Base-by-base conservation (phyloP, 169 alveolate genomes). In the Cryptosporidium ryanae region DNA sequence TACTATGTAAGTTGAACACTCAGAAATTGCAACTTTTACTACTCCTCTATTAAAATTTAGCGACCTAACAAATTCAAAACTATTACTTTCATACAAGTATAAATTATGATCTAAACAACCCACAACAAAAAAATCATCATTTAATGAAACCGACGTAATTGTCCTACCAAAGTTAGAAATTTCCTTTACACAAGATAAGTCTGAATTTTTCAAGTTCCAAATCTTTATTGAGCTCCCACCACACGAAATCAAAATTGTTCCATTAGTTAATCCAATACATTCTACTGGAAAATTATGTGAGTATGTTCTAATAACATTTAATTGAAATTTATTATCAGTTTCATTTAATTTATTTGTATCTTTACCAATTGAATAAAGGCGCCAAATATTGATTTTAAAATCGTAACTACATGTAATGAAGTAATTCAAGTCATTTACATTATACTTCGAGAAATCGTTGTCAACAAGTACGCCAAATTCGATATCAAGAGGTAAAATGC, bases 51-150 rank as follows among this genome's bases (percentile, higher is more conserved):
- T 55, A 46, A 34, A 61, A 76, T 59, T 38, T 43, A 76, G 59
- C 18, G 87, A 76, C 21, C 71, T 49, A 1, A 76, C 25, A 25
- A 76, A 55, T 34, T 61, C 71, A 44, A n/a, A 61, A n/a, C 76
- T 43, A 34, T 34, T 76, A 2, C 49, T 21, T 17, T 76, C 17
- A 43, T 59, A 76, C 15, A 76, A 17, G 27, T 31, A 59, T 8
- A 76, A 21, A 76, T 76, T 76, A 43, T 46, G 87, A 52, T 76
- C 87, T 32, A 76, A 59, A 38, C 76, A 76, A n/a, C 87, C 87
- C 34, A 61, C 71, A 61, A 18, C 76, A 48, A 76, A 43, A 18
- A 76, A 46, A 43, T 59, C 25, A 2, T 61, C 43, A 44, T 61
- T 76, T 17, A 65, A 43, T 2, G 68, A 55, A 23, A 76, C 18